Evolutionary conservation across 257 asterid genomes (phyloP).

Genomic region (Echium plantagineum): DNA sequence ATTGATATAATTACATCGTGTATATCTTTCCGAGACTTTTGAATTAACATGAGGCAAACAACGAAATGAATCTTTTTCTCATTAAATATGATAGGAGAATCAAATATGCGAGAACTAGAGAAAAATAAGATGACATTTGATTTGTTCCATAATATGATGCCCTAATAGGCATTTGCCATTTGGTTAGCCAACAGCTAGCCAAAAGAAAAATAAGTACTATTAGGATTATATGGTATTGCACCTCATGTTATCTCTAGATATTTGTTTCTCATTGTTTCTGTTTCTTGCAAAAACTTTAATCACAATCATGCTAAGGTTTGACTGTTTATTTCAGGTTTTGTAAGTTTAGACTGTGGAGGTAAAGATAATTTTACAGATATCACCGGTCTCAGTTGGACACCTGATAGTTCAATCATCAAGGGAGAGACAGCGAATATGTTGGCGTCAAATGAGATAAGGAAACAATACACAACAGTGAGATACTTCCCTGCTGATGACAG

Average conservation of each 20-base stretch:
- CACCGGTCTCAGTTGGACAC: slow-evolving; percentile 63
- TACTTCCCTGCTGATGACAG: slow-evolving; percentile 75
- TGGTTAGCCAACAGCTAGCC: no score
- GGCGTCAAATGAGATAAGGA: slow-evolving; percentile 52
- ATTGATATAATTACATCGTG: no score
- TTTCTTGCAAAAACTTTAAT: not conserved
- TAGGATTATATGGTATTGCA: not conserved
- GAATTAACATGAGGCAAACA: no score
- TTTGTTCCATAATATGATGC: no score
- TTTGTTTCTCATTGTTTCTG: not conserved
- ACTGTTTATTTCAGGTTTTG: slow-evolving; percentile 53
- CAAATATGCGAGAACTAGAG: no score
- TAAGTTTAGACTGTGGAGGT: slow-evolving; percentile 93
- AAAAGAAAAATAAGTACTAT: no score
- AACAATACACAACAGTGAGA: slow-evolving; percentile 60
- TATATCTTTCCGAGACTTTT: no score
- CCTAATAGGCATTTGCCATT: no score
- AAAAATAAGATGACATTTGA: no score
- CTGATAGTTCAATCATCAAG: slow-evolving; percentile 43
- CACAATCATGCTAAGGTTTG: slow-evolving; percentile 6
- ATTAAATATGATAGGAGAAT: no score
- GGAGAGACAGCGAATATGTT: slow-evolving; percentile 52
- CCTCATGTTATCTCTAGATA: not conserved
- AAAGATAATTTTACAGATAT: slow-evolving; percentile 54
- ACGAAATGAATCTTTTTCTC: no score